Evolutionary conservation across 805 yeast species (phyloP), one percentile per base, ranked within the genome.

Genomic region (Pichia ethanolica): DNA sequence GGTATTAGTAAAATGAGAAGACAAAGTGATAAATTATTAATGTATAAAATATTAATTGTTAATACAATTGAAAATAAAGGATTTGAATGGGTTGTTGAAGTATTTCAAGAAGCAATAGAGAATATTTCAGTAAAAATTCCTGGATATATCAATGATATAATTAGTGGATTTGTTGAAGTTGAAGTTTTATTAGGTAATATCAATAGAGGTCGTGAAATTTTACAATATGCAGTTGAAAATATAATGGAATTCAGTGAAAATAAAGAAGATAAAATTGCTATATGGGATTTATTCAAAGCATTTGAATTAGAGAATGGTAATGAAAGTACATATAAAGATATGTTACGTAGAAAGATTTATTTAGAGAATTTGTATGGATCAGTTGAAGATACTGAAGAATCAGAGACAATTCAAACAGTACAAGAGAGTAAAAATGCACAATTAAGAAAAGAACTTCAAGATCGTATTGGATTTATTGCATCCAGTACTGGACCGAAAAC

Each of bases 281-380:
- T 81, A 34, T 89, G 96, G 95, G 67, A 66, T 1, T 63, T 65
- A 32, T 90, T 96, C 95, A 82, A 82, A 47, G 61, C 69, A 10
- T 88, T 89, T 62, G 98, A 90, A 61, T 62, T 86, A 35, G 71
- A 75, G 12, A 56, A 78, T 62, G 98, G 98, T 5, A 68, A 75
- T 51, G 93, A 86, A 58, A 73, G 72, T 4, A 77, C 85, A 0
- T 89, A 77, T 63, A 88, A 85, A 57, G 83, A 81, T 25, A 83
- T 89, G 90, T 62, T 88, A 27, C 67, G 82, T 42, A 69, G 71
- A 53, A 84, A 81, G 60, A 72, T 88, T 53, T 59, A 66, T 13
- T 45, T 56, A 44, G 63, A 58, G 40, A 54, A 39, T 13, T 14
- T 49, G 5, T 49, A 25, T 38, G 52, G 48, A 11, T 5, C 25